phyloP scores from a whole-genome alignment of 257 asterid species.

The Solanum megistacrolobum region DNA sequence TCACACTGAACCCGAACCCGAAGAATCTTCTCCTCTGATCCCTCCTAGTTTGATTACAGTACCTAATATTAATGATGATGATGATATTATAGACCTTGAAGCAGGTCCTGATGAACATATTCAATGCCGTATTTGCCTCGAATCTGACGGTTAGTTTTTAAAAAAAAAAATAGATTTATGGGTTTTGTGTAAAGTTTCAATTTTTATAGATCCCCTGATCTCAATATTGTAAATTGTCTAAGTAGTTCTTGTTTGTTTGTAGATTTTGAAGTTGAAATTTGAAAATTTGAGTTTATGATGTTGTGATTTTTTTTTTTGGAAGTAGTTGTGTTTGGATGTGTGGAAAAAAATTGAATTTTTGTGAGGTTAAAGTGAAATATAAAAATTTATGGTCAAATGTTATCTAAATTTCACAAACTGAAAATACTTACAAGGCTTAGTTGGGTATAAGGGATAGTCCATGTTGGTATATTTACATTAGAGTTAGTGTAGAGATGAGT shows the following conservation, averaged over 20 bases:
- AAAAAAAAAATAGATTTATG: not conserved
- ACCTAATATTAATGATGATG: constrained; percentile 28
- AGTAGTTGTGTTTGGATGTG: not conserved
- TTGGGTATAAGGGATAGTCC: constrained; percentile 19
- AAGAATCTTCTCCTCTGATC: constrained; percentile 65
- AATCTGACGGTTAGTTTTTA: constrained; percentile 72
- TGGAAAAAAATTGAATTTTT: not conserved
- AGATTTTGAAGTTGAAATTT: not conserved
- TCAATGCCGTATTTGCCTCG: constrained; percentile 98
- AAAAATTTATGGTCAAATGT: not conserved
- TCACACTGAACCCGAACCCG: not conserved
- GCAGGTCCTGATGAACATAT: constrained; percentile 89
- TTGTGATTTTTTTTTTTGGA: not conserved
- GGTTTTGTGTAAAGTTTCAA: not conserved
- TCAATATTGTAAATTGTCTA: not conserved
- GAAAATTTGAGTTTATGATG: not conserved
- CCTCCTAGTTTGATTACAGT: constrained; percentile 55
- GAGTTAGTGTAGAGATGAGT: not conserved
- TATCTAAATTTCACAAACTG: not conserved
- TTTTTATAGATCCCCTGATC: not conserved
- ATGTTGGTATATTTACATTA: constrained; percentile 31
- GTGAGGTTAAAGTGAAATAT: not conserved
- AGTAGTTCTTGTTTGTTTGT: not conserved
- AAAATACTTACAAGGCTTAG: not conserved
- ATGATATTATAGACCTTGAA: constrained; percentile 59